Base-by-base conservation (phyloP, 805 yeast species). In the Kodamaea kakaduensis region DNA sequence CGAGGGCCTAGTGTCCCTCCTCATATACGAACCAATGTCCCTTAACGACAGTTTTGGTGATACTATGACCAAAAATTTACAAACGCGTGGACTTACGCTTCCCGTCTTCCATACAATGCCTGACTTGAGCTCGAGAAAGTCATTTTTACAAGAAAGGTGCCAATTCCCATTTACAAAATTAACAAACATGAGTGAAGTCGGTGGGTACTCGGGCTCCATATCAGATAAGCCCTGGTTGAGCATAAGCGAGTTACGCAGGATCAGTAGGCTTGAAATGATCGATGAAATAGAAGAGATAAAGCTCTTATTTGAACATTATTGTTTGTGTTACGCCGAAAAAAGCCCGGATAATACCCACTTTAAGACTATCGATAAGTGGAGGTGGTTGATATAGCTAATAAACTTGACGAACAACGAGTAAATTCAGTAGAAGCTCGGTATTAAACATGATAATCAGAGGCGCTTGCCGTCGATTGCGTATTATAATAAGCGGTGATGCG, bases 211-310 rank as follows among this genome's bases (percentile, higher is more conserved):
- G 37, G 37, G 48, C 64, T 9, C 53, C 56, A 52, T 44, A 42
- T 13, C 34, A 5, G 31, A 26, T 3, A 27, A 41, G 14, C 34
- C 54, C 18, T 78, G 85, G 84, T 54, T 77, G 2, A 42, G 43
- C 7, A 32, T 24, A 0, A 51, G 48, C 1, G 83, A 75, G 20
- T 47, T 56, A 15, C 48, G 44, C 6, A 50, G 83, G 19, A 69
- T 83, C 1, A 64, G 67, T 37, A 44, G 58, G 15, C 62, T 84
- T 24, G 93, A 84, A 53, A 59, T 82, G 44, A 64, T 84, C 14
- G 94, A 84, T 54, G 94, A 84, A 53, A 54, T 81, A 4, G 94
- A 84, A 54, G 94, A 84, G 47, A 68, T 84, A 51, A 56, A 64
- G 35, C 58, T 84, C 25, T 61, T 84, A 30, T 70, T 81, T 41